Conservation (phyloP, 495 filamentous ascomycete species). For the Aspergillus ostianus region DNA sequence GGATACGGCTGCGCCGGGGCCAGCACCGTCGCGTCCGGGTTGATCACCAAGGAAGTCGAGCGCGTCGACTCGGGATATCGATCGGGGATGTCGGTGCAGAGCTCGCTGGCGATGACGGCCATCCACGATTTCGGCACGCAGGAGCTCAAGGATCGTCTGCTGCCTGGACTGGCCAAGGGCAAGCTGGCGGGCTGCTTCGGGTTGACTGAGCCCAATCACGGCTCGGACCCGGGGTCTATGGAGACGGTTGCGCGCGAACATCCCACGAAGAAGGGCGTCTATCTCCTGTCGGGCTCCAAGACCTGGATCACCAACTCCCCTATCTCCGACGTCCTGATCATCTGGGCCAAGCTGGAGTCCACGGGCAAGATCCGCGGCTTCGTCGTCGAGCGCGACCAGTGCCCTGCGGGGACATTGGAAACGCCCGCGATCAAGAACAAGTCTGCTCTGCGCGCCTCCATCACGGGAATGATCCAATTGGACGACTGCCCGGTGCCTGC, state of each 20-base stretch:
- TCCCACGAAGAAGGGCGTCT: conserved; percentile 82
- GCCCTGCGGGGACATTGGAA: conserved; percentile 83
- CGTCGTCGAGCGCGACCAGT: conserved; percentile 75
- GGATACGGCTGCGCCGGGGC: conserved; percentile 96
- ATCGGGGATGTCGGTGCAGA: conserved; percentile 94
- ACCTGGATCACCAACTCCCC: conserved; percentile 99
- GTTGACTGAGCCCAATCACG: conserved; percentile 95
- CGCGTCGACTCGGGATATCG: conserved; percentile 94
- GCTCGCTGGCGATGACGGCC: conserved; percentile 92
- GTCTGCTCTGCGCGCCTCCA: conserved; percentile 85
- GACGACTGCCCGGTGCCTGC: conserved; percentile 84
- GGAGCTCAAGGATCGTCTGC: conserved; percentile 86
- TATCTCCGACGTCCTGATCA: conserved; percentile 84
- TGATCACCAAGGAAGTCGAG: conserved; percentile 96
- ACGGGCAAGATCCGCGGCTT: conserved; percentile 97
- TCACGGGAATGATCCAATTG: conserved; percentile 97
- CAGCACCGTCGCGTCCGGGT: conserved; percentile 82
- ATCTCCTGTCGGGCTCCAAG: conserved; percentile 79
- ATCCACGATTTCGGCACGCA: conserved; percentile 89
- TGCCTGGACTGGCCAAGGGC: conserved; percentile 83
- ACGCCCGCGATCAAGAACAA: conserved; percentile 95
- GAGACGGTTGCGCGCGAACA: conserved; percentile 85
- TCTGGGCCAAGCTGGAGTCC: conserved; percentile 90
- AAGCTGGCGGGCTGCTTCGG: conserved; percentile 90
- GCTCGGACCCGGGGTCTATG: conserved; percentile 95